phyloP scores from a whole-genome alignment of 2,329 filamentous ascomycete species.

The Aureobasidium sp. region DNA sequence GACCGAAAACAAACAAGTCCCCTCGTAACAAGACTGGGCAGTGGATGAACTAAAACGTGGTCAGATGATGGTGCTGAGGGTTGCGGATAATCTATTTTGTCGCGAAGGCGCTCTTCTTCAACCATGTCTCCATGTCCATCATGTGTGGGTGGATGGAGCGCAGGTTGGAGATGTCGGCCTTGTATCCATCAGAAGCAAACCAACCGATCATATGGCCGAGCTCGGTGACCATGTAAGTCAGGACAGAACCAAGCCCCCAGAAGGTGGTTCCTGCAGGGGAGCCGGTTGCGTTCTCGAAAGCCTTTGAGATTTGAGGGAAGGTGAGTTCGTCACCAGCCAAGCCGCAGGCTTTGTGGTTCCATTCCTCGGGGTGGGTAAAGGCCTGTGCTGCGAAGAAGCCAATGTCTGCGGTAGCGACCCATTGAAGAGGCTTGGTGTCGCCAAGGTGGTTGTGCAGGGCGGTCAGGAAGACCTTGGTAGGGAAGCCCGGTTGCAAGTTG shows the following conservation, averaged over 20 bases:
- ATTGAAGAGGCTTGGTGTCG: slow-evolving; percentile 29
- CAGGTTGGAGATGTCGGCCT: slow-evolving; percentile 40
- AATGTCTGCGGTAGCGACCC: slow-evolving; percentile 44
- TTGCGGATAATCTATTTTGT: slow-evolving; percentile 15
- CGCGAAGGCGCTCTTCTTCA: slow-evolving; percentile 26
- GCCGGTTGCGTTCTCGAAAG: slow-evolving; percentile 43
- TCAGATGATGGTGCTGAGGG: slow-evolving; percentile 5
- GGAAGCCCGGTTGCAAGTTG: slow-evolving; percentile 45
- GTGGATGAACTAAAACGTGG: neutral
- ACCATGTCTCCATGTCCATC: slow-evolving; percentile 30
- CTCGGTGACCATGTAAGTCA: slow-evolving; percentile 39
- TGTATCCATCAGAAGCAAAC: slow-evolving; percentile 46
- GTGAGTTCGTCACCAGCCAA: slow-evolving; percentile 50
- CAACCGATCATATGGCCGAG: slow-evolving; percentile 34
- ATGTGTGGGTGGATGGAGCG: slow-evolving; percentile 40
- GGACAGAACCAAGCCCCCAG: slow-evolving; percentile 34
- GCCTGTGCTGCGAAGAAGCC: slow-evolving; percentile 45
- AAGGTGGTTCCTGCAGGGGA: slow-evolving; percentile 39
- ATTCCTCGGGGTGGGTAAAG: slow-evolving; percentile 41
- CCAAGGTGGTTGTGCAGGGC: slow-evolving; percentile 35
- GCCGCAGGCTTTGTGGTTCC: slow-evolving; percentile 40
- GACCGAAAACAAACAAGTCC: slow-evolving; percentile 8
- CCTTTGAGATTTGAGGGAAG: slow-evolving; percentile 39
- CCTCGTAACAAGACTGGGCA: neutral
- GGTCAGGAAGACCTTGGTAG: slow-evolving; percentile 46